Evolutionary conservation across 1,139 yeast species (phyloP).

Genomic region (Meyerozyma athensensis): DNA sequence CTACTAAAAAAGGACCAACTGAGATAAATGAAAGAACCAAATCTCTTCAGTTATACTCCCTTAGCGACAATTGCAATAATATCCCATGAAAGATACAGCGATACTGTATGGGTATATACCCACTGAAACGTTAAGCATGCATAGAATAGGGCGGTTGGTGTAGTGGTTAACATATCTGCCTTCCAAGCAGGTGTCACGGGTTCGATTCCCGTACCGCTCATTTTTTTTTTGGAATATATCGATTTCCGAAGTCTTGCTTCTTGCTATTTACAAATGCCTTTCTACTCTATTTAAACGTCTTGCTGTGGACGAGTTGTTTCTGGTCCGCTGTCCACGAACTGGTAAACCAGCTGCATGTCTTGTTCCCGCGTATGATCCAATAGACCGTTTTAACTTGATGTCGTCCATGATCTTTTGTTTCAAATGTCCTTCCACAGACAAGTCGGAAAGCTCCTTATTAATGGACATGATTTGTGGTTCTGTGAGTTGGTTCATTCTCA

Average conservation of each 20-base stretch:
- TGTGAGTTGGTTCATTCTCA: constrained; percentile 89
- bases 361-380: constrained; percentile 83
- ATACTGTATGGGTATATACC: too few species aligned
- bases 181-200: constrained; percentile 81
- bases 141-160: constrained; percentile 45
- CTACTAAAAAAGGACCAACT: too few species aligned
- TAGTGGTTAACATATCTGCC: constrained; percentile 56
- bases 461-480: constrained; percentile 85
- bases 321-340: constrained; percentile 90
- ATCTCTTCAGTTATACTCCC: too few species aligned
- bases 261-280: constrained; percentile 28
- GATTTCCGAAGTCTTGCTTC: background rate
- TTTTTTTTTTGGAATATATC: constrained; percentile 7
- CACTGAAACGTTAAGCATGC: too few species aligned
- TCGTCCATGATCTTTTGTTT: constrained; percentile 74
- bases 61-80: too few species aligned
- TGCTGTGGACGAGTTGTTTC: constrained; percentile 88
- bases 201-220: constrained; percentile 81
- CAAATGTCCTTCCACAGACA: constrained; percentile 83
- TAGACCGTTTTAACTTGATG: constrained; percentile 72
- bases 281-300: constrained; percentile 75
- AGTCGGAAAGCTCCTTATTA: constrained; percentile 78
- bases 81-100: too few species aligned
- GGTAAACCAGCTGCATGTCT: constrained; percentile 89
- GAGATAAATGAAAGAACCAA: too few species aligned